Evolutionary conservation across 1,284 basidiomycete genomes (phyloP).

Genomic region (Microbotryum saponariae): DNA sequence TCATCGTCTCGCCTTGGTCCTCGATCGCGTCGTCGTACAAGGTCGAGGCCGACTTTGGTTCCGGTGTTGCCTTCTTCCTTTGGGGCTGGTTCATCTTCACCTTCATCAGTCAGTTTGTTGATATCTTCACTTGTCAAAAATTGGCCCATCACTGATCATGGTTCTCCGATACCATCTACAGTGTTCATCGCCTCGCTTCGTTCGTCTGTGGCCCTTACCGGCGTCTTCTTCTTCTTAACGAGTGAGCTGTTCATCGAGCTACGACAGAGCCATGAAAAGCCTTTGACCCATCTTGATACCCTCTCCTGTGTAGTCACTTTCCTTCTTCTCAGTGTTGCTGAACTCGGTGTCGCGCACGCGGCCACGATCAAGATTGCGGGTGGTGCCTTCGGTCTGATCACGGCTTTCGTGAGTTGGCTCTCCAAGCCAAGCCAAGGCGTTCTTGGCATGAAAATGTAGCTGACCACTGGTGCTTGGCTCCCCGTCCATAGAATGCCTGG

Average conservation of each 20-base stretch:
- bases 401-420: conserved; percentile 32
- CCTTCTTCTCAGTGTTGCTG: conserved; percentile 25
- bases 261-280: background rate
- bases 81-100: conserved; percentile 55
- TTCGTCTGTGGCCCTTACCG: conserved; percentile 57
- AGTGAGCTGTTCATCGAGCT: conserved; percentile 32
- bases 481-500: conserved; percentile 17
- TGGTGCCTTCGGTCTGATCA: conserved; percentile 57
- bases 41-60: conserved; percentile 45
- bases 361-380: conserved; percentile 52
- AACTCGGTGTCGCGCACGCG: conserved; percentile 35
- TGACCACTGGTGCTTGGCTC: background rate
- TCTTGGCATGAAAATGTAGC: conserved; percentile 1
- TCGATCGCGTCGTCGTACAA: conserved; percentile 47
- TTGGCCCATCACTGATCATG: background rate
- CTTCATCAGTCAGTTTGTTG: conserved; percentile 38
- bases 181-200: conserved; percentile 53
- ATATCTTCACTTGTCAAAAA: background rate
- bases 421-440: background rate
- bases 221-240: conserved; percentile 65
- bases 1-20: conserved; percentile 40
- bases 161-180: conserved; percentile 31
- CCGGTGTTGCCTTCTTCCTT: conserved; percentile 46
- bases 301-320: conserved; percentile 8
- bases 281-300: background rate